Conservation (phyloP, 2,329 filamentous ascomycete genomes). For the Magnaporthiopsis rhizophila region DNA sequence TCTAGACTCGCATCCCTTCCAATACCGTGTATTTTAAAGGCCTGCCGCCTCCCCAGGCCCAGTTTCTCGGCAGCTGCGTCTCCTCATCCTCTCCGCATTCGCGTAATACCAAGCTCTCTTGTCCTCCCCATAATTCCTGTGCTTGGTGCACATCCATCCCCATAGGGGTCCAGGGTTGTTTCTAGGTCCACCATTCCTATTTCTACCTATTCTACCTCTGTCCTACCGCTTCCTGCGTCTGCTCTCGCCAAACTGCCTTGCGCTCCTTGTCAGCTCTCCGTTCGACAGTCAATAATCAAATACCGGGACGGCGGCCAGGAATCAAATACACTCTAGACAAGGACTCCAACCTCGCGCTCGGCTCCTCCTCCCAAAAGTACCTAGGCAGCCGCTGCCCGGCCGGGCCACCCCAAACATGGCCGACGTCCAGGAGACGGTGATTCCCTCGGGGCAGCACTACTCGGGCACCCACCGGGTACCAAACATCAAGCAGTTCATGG, state of each 20-base stretch:
- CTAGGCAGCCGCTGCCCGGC: neutral
- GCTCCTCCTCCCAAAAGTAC: neutral
- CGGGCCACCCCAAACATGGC: neutral
- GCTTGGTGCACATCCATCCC: neutral
- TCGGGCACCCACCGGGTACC: constrained; percentile 78
- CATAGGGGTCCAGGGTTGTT: neutral
- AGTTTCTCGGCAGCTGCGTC: neutral
- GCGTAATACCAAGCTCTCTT: neutral
- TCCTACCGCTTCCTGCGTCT: neutral
- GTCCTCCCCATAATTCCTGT: neutral
- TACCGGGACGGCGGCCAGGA: no score
- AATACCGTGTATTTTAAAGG: neutral
- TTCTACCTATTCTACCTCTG: no score
- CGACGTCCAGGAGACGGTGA: constrained; percentile 13
- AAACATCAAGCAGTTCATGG: constrained; percentile 77
- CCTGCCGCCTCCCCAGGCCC: no score
- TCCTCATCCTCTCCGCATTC: neutral
- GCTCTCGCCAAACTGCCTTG: neutral
- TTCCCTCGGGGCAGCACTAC: constrained; percentile 60
- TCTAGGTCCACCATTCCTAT: neutral
- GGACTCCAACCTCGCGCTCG: neutral
- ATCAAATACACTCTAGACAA: neutral
- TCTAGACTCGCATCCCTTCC: neutral
- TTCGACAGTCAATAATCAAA: neutral
- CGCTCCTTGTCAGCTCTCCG: neutral